Base-by-base conservation (phyloP, 176 grass and related monocot species). In the Oryza australiensis region DNA sequence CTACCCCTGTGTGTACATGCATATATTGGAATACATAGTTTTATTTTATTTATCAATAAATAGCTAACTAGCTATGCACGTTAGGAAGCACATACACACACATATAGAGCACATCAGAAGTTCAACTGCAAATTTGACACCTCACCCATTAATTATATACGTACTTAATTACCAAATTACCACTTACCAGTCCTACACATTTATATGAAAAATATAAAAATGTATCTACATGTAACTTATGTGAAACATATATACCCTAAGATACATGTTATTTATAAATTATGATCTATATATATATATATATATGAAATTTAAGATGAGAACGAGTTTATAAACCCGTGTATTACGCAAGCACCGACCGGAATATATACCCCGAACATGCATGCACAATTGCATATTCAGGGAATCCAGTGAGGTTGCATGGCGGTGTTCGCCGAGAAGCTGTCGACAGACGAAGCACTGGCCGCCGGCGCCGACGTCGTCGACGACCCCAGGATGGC, bases 401-500 rank as follows among this genome's bases (percentile, higher is more conserved):
- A 92, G 68, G 90, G 83, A 37, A 89, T 80, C 87, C 91, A 90
- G 24, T 85, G 85, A 7, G 88, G 64, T 49, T 80, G 89, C 81
- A 88, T 68, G 41, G 66, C 82, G 57, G 81, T 67, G 66, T 89
- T 89, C 73, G 33, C 62, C 7, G 87, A 79, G 86, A 92, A 77
- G 72, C 83, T 71, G 49, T 87, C 82, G 29, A 87, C 70, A 15
- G 86, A 82, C 0, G 85, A 94, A 28, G 84, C 66, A 7, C 87
- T 93, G 46, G 73, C 75, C 22, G 86, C 75, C 66, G 84, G 89
- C 22, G 86, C 75, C 66, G 84, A 91, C 43, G 83, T 88, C 15
- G 92, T 89, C 68, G 94, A 92, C 22, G 90, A 97, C 14, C 86
- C 92, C 32, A 97, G 70, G 84, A 94, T 92, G 73, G 76, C 80